These are phyloP conservation scores for Hypoxylon intermedium DNA, from an alignment of 495 filamentous ascomycete genomes.

Conservation along the genomic window DNA sequence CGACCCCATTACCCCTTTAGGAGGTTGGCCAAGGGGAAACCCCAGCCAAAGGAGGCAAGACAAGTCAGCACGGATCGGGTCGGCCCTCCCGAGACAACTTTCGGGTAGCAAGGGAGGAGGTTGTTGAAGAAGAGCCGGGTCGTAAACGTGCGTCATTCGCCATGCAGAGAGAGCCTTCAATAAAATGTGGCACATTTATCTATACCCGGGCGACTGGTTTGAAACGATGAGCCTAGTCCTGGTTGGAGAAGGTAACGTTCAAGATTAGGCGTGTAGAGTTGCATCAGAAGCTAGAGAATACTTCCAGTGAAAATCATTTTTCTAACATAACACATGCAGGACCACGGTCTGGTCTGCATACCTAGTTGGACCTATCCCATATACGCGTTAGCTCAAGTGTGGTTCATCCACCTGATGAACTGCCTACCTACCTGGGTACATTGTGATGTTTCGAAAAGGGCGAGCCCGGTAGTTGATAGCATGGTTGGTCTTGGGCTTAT, in stretches of 20 bases:
- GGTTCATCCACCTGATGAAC: background rate
- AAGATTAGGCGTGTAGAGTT: slow-evolving; percentile 32
- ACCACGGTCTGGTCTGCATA: background rate
- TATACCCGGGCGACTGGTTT: slow-evolving; percentile 40
- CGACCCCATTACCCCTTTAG: slow-evolving; percentile 11
- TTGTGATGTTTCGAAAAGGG: background rate
- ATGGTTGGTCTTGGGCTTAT: background rate
- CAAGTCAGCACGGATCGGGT: slow-evolving; percentile 19
- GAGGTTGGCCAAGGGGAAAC: background rate
- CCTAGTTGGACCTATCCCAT: slow-evolving; percentile 1
- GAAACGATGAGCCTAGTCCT: slow-evolving; percentile 23
- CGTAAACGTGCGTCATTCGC: slow-evolving; percentile 32
- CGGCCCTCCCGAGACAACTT: slow-evolving; percentile 13
- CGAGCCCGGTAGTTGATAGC: background rate
- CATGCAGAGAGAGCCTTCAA: slow-evolving; percentile 26
- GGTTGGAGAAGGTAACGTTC: slow-evolving; percentile 38
- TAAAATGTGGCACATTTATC: slow-evolving; percentile 30
- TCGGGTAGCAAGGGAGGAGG: slow-evolving; percentile 17
- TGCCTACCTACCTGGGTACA: background rate
- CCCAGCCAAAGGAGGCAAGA: slow-evolving; percentile 7
- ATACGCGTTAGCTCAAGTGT: background rate
- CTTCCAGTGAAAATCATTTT: slow-evolving; percentile 22
- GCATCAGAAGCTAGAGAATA: slow-evolving; percentile 34
- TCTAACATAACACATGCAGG: background rate
- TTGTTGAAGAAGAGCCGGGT: slow-evolving; percentile 33